These are phyloP conservation scores for Chaetomiaceae sp. DNA, from an alignment of 2,329 filamentous ascomycete genomes.

Conservation along the genomic window DNA sequence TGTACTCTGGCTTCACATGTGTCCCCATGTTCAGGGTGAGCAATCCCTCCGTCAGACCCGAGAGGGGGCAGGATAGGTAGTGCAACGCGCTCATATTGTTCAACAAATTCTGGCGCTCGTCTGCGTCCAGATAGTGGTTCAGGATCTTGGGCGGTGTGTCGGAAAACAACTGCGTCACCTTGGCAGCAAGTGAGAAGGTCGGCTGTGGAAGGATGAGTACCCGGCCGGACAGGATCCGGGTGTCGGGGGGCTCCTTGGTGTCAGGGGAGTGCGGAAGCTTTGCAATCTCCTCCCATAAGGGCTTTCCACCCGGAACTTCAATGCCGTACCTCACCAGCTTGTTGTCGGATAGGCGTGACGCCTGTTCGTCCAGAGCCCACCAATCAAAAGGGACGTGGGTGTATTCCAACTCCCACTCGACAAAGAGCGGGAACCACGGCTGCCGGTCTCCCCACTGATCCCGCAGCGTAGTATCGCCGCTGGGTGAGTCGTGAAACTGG, in stretches of 20 bases:
- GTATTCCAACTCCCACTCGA: constrained; percentile 44
- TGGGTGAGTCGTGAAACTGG: constrained; percentile 8
- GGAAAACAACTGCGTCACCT: background rate
- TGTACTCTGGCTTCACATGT: constrained; percentile 37
- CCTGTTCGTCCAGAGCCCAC: constrained; percentile 31
- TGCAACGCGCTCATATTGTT: background rate
- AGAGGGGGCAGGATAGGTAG: constrained; percentile 27
- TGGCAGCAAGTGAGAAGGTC: background rate
- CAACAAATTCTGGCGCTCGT: background rate
- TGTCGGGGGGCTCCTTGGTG: background rate
- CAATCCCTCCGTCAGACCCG: constrained; percentile 32
- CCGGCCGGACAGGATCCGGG: background rate
- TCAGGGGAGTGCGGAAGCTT: background rate
- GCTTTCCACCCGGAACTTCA: background rate
- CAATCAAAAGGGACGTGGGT: constrained; percentile 34
- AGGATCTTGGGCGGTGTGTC: background rate
- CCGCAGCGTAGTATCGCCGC: background rate
- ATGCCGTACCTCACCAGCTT: background rate
- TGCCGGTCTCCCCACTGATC: constrained; percentile 33
- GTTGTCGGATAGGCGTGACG: background rate
- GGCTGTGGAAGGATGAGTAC: background rate
- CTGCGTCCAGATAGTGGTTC: background rate
- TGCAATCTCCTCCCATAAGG: background rate
- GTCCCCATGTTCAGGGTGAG: constrained; percentile 34
- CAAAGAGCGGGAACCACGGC: constrained; percentile 39